Base-by-base conservation (phyloP, 495 filamentous ascomycete species). In the Talaromyces proteolyticus region DNA sequence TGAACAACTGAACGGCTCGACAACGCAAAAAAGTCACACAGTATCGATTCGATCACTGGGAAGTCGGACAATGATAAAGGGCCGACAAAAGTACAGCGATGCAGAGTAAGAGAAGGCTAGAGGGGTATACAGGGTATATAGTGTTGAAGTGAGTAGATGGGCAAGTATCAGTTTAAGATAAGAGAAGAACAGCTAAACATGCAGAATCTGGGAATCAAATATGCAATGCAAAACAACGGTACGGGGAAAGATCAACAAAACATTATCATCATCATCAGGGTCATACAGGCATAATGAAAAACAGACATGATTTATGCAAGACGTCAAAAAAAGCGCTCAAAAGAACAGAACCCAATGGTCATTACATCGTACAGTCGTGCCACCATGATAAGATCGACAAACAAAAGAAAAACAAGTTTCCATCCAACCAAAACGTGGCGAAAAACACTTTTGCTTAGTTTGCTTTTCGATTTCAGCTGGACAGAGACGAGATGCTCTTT, bases 301-400 rank as follows among this genome's bases (percentile, higher is more conserved):
- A 38, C 12, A 34, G 34, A 47, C 44, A 47, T 47, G 44, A 47
- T 36, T 29, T 47, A 23, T 47, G 29, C 29, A 23, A 21, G 16
- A 22, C 6, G 23, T 23, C 7, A 10, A 2, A 42, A 47, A 47
- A 37, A 47, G 37, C 19, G 24, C 36, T 34, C 18, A 47, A 36
- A 49, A 18, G 40, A 14, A 16, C 18, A 22, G 18, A 29, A 39
- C 25, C 38, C 20, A 34, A 41, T 34, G 29, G 47, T 49, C 47
- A 36, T 49, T 49, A 49, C 37, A 49, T 49, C 47, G 47, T 49
- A 49, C 47, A 49, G 47, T 41, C 47, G 47, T 49, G 24, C 22
- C 47, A 49, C 37, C 47, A 41, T 49, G 37, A 49, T 36, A 47
- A 38, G 17, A 37, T 47, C 34, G 12, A 7, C 34, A 47, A 29